phyloP scores from a whole-genome alignment of 1,284 basidiomycete genomes.

The Ceratobasidium sp. region DNA sequence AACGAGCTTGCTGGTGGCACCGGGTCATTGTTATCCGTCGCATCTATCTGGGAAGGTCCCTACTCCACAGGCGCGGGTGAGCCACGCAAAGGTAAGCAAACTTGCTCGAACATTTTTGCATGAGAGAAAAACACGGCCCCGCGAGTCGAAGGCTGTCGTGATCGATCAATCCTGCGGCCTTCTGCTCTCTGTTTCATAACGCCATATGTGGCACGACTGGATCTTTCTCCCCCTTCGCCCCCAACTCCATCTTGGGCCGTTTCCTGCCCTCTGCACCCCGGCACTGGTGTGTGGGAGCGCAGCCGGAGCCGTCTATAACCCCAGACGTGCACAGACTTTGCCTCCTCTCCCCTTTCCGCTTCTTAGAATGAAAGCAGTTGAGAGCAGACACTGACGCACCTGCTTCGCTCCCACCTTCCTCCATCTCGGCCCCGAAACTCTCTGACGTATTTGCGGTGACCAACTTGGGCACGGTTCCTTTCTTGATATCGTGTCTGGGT shows the following conservation, averaged over 20 bases:
- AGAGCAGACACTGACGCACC: constrained; percentile 8
- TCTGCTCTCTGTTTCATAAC: constrained; percentile 30
- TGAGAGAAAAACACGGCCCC: constrained; percentile 24
- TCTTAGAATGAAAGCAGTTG: background rate
- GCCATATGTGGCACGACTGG: constrained; percentile 20
- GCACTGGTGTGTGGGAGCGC: background rate
- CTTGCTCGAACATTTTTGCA: background rate
- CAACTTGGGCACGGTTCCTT: background rate
- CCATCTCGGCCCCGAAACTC: constrained; percentile 11
- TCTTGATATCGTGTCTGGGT: background rate
- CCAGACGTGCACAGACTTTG: background rate
- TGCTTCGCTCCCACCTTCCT: background rate
- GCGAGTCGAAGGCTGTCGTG: constrained; percentile 10
- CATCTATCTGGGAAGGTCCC: constrained; percentile 3
- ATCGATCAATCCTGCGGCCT: constrained; percentile 26
- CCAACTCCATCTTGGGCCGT: constrained; percentile 16
- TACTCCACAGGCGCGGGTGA: background rate
- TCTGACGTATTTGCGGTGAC: background rate
- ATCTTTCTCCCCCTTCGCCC: background rate
- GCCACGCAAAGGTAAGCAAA: constrained; percentile 21
- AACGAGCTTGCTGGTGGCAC: background rate
- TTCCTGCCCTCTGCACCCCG: background rate
- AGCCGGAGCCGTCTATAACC: constrained; percentile 4
- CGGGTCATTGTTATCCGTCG: background rate
- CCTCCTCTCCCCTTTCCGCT: background rate